These are phyloP conservation scores for Medicago arabica DNA, from an alignment of 306 rosid genomes.

Conservation along the genomic window DNA sequence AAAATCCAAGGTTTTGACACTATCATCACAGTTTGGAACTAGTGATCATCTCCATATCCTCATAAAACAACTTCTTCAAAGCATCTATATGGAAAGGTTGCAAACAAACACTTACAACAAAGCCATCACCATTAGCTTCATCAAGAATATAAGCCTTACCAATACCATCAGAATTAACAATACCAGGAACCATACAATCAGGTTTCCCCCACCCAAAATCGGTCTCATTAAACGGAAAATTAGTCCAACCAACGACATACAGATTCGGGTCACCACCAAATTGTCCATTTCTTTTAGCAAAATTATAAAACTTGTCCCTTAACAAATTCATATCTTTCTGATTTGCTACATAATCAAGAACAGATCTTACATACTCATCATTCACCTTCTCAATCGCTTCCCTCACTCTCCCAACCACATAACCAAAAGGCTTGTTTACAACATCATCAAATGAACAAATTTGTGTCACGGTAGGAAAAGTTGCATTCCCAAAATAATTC, in stretches of 20 bases:
- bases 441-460: constrained; percentile 44
- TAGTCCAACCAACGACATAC: constrained; percentile 41
- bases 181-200: constrained; percentile 44
- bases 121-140: constrained; percentile 42
- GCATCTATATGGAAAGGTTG: constrained; percentile 34
- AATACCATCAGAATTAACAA: constrained; percentile 33
- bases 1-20: not conserved
- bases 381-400: constrained; percentile 39
- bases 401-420: constrained; percentile 41
- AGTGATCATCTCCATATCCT: constrained; percentile 34
- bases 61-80: constrained; percentile 47
- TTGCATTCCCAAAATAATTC: constrained; percentile 49
- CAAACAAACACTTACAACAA: constrained; percentile 43
- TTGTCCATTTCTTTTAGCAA: not conserved
- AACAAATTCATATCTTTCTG: constrained; percentile 40
- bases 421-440: constrained; percentile 36
- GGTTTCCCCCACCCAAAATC: constrained; percentile 55
- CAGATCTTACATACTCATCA: constrained; percentile 51
- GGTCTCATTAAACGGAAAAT: constrained; percentile 23
- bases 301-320: constrained; percentile 30
- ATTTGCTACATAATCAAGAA: constrained; percentile 41
- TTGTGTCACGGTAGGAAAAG: constrained; percentile 40
- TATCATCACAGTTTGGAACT: constrained; percentile 42
- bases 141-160: constrained; percentile 47
- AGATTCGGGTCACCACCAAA: constrained; percentile 40